phyloP scores from a whole-genome alignment of 2,329 filamentous ascomycete genomes.

The Paramyrothecium sp. region DNA sequence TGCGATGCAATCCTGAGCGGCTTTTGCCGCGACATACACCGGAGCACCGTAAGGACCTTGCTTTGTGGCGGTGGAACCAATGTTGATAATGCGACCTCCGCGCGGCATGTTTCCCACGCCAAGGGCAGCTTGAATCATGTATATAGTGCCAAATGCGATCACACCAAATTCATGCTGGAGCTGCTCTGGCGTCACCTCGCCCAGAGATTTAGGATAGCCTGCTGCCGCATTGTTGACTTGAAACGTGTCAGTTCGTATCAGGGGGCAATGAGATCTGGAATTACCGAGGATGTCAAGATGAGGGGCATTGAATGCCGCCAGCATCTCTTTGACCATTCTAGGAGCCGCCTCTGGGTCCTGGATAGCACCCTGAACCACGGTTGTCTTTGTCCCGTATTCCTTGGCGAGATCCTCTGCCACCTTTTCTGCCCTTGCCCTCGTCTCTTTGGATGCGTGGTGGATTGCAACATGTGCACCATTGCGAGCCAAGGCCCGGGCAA shows the following conservation, averaged over 20 bases:
- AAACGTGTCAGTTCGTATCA: not conserved
- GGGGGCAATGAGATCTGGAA: conserved; percentile 3
- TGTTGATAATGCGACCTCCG: conserved; percentile 33
- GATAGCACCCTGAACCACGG: conserved; percentile 25
- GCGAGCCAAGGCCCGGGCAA: conserved; percentile 28
- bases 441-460: conserved; percentile 33
- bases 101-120: conserved; percentile 23
- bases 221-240: conserved; percentile 32
- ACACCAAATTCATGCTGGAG: conserved; percentile 24
- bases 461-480: conserved; percentile 35
- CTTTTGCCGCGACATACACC: conserved; percentile 28
- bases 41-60: conserved; percentile 1
- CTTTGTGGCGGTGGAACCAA: conserved; percentile 26
- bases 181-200: conserved; percentile 20
- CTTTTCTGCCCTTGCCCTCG: conserved; percentile 22
- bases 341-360: conserved; percentile 12
- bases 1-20: conserved; percentile 27
- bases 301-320: conserved; percentile 24
- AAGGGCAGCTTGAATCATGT: conserved; percentile 27
- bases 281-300: conserved; percentile 36
- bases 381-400: conserved; percentile 22
- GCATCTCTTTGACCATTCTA: conserved; percentile 27
- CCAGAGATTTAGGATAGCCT: conserved; percentile 10
- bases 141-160: conserved; percentile 29
- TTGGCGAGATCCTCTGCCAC: conserved; percentile 22